Evolutionary conservation across 2,329 filamentous ascomycete genomes (phyloP), one percentile per base, ranked within the genome.

Genomic region (Fusarium nematophilum): DNA sequence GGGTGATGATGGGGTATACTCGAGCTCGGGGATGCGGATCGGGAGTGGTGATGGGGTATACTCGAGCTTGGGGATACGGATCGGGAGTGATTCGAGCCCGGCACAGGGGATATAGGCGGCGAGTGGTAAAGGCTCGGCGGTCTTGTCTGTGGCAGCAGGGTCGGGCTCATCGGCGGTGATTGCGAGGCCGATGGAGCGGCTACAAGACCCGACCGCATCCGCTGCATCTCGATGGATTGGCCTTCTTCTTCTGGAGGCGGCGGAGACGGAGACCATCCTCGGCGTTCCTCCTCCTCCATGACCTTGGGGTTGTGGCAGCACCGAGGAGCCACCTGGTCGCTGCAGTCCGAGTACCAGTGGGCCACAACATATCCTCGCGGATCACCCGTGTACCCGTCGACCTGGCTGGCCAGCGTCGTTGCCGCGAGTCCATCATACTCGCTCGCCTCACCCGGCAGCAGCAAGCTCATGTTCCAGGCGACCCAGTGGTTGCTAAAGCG

Each of bases 401-500:
- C 38, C 11, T 29, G 3, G 8, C 30, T 18, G 15, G 23, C 38
- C 4, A 30, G 10, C 1, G 14, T 1, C 7, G 14, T 5, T 9
- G 36, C 47, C 29, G 17, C n/a, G 10, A 50, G 47, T 6, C 15
- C 47, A 1, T 25, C 10, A 17, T 23, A 43, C 21, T 50, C 46
- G 2, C 25, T 13, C 2, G 15, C 13, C 3, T 1, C 14, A 18
- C n/a, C 9, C 2, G n/a, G n/a, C 6, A 44, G 5, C 9, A 43
- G 13, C n/a, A n/a, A n/a, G 5, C 25, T 30, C 9, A 23, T 30
- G 8, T 51, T 44, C 30, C 13, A 45, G 4, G 39, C 48, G 9
- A 51, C 17, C 15, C n/a, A 44, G 15, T 37, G 29, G 14, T 44
- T 44, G 8, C 48, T 51, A 14, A 51, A 51, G 6, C 38, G 30